A percentile compares a stretch with the other conserved stretches of the same genome.
These are phyloP conservation scores for Fagopyrum tataricum DNA, from an alignment of 148 eudicot species.

Conservation along the genomic window DNA sequence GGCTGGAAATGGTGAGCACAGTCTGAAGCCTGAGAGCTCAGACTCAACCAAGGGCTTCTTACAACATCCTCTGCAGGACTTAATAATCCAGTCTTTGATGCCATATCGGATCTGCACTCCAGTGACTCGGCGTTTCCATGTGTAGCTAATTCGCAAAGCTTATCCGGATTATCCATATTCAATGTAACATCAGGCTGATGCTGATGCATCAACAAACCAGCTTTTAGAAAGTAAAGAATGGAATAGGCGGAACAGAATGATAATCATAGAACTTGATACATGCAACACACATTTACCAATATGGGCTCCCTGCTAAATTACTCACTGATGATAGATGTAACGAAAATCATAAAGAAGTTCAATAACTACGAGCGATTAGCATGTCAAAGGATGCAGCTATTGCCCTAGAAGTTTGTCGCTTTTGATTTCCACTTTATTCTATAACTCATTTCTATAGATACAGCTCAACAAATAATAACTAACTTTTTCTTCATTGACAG, in stretches of 20 bases:
- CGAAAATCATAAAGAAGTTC: no score
- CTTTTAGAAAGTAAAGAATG: background rate
- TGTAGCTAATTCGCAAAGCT: slow-evolving; percentile 12
- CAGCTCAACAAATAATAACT: background rate
- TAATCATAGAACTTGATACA: background rate
- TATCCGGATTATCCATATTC: background rate
- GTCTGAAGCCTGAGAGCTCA: slow-evolving; percentile 29
- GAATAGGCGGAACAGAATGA: background rate
- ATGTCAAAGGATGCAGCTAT: background rate
- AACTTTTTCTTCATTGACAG: background rate
- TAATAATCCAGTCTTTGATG: slow-evolving; percentile 12
- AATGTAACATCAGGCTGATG: background rate
- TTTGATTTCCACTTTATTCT: background rate
- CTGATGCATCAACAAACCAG: background rate
- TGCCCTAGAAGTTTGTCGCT: background rate
- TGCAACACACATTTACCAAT: background rate
- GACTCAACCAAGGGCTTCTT: slow-evolving; percentile 36
- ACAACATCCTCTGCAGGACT: slow-evolving; percentile 22
- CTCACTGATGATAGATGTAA: no score
- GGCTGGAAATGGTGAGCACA: background rate
- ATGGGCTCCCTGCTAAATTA: background rate
- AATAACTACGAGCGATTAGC: background rate
- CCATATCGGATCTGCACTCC: slow-evolving; percentile 16
- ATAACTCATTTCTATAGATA: background rate
- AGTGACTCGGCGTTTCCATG: slow-evolving; percentile 15